Evolutionary conservation across 2,329 filamentous ascomycete species (phyloP), one percentile per base, ranked within the genome.

Genomic region (Pyrenochaeta sp.): DNA sequence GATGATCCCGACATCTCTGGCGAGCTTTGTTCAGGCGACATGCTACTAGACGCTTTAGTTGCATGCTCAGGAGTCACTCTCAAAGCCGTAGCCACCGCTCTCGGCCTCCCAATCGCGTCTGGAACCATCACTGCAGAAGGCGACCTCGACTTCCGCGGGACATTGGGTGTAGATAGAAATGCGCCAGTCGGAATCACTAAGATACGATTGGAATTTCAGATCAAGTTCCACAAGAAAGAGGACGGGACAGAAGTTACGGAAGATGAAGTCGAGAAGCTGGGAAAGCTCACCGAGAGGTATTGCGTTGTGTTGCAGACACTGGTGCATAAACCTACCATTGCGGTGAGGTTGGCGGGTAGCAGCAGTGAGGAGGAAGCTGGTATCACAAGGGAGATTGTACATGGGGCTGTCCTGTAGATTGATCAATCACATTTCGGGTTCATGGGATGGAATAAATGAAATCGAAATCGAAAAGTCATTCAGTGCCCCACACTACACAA

Each of bases 21-120:
- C 41, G 75, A 79, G 50, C 67, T 79, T 2, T 79, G 77, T 65
- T 74, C 70, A 0, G 76, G 77, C 9, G 76, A 79, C 52, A 77
- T 79, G 75, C 66, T 80, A 9, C 71, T 79, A 9, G 77, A 79
- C 43, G 75, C 75, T 0, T 67, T 79, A 2, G 77, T 80, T 4
- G 77, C 77, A 3, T 79, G 77, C 58, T 73, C 76, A 1, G 77
- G 77, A 17, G 76, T 79, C 3, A 79, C 77, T n/a, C 64, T 79
- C 18, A 77, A 77, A 51, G 77, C 77, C 7, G 77, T 79, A 2
- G 74, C 76, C 4, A 79, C 77, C 0, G 76, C 75, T 2, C 61
- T 79, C 35, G 67, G 64, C 1, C 72, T 79, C 8, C 73, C 73
- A 4, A 71, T 79, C 26, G 59, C 61, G n/a, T 61, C 61, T 2